Evolutionary conservation across 2,329 filamentous ascomycete genomes (phyloP), one percentile per base, ranked within the genome.

Genomic region (Pseudogymnoascus sp.): DNA sequence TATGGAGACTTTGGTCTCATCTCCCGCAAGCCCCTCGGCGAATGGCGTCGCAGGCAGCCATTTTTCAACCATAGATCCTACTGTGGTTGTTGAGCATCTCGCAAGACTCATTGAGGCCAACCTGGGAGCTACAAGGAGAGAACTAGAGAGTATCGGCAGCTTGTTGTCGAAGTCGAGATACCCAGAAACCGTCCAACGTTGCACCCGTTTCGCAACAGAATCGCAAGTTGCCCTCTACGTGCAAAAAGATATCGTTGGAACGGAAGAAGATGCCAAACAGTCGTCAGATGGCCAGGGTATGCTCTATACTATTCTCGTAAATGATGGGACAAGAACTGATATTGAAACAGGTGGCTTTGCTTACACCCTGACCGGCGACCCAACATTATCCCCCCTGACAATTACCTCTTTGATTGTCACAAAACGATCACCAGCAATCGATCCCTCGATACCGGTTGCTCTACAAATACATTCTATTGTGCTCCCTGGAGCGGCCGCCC

Each of bases 401-500:
- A 84, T 89, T 52, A 88, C 91, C 59, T 96, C 90, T 68, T 87
- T 97, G 67, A 90, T 92, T 63, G 85, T 99, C 70, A 84, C 96
- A 68, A 99, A 99, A 80, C 87, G 91, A 62, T 89, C 93, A 62
- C 86, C 88, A 73, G 90, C 93, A 61, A 90, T 99, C 77, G 91
- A 97, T 75, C 86, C 91, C 64, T 84, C 83, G 69, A 81, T 91
- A 73, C 89, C 93, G 63, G 86, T 99, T 72, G 87, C 88, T 69
- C 88, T 88, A 63, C 95, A 99, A 78, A 87, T 99, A 70, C 91
- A 96, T 72, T 89, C 97, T 72, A 90, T 93, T 75, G 97, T 96
- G 74, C 81, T 99, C 65, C 93, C 95, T 9, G 91, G 93, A 61
- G 86, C 89, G 65, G 88, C 89, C 61, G 85, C 87, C 16, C 81